A percentile compares a stretch with the other conserved stretches of the same genome.
Conservation (phyloP, 352 stramenopile genomes). For the Pythium rishiriense region DNA sequence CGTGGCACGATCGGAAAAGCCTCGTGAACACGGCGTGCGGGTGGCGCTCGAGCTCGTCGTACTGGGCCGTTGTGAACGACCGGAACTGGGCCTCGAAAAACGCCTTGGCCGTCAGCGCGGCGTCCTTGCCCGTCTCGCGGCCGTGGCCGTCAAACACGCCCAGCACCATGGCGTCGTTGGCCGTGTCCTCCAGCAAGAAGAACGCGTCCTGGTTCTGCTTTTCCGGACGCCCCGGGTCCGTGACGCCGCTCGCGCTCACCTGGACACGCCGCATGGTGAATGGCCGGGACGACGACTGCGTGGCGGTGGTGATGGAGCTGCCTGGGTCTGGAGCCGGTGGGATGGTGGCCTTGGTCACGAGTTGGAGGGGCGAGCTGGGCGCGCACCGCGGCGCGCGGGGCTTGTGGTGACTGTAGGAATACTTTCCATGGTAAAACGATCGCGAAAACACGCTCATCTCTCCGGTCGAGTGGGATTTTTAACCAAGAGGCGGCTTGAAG, state of each 20-base stretch:
- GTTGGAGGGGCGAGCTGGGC: conserved; percentile 6
- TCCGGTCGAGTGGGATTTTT: background rate
- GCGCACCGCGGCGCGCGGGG: background rate
- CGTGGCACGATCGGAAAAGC: conserved; percentile 65
- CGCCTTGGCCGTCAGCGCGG: conserved; percentile 54
- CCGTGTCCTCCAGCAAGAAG: conserved; percentile 59
- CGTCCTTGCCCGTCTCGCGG: conserved; percentile 68
- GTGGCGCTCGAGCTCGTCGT: conserved; percentile 48
- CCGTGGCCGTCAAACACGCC: conserved; percentile 89
- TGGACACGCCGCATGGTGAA: conserved; percentile 5
- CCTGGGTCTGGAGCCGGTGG: background rate
- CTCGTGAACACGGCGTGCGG: conserved; percentile 48
- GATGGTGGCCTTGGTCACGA: conserved; percentile 4
- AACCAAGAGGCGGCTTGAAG: conserved; percentile 18
- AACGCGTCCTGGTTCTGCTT: conserved; percentile 89
- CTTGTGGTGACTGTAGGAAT: background rate
- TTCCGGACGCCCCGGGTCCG: conserved; percentile 52
- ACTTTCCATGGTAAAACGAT: conserved; percentile 25
- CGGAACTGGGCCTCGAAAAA: conserved; percentile 73
- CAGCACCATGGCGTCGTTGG: conserved; percentile 50
- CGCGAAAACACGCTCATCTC: conserved; percentile 19
- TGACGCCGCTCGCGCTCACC: conserved; percentile 50
- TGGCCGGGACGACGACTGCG: background rate
- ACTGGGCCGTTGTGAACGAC: conserved; percentile 43
- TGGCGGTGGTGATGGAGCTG: background rate